Conservation (phyloP, 164 flowering plant species). For the Piper longum region DNA sequence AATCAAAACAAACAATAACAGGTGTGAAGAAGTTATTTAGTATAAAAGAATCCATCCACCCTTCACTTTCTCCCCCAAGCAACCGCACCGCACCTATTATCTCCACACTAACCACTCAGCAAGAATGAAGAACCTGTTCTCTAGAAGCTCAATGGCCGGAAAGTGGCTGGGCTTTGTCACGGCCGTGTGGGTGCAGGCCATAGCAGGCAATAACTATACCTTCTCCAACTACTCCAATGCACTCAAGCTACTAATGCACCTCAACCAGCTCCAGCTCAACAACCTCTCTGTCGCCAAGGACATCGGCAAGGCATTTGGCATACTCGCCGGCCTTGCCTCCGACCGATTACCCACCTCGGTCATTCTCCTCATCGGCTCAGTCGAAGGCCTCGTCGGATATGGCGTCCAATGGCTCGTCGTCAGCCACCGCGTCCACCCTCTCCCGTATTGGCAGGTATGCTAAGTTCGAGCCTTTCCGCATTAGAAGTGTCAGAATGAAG, state of each 20-base stretch:
- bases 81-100: too few relatives aligned
- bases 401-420: constrained; percentile 22
- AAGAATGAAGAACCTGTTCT: background rate
- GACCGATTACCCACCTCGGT: constrained; percentile 47
- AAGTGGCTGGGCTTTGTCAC: constrained; percentile 84
- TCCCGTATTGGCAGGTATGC: constrained; percentile 70
- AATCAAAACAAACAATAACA: too few relatives aligned
- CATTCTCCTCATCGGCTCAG: constrained; percentile 55
- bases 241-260: constrained; percentile 26
- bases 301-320: constrained; percentile 72
- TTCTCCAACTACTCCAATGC: constrained; percentile 38
- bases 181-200: constrained; percentile 79
- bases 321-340: constrained; percentile 65
- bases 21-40: too few relatives aligned
- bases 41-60: too few relatives aligned
- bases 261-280: constrained; percentile 21
- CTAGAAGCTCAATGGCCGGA: constrained; percentile 1
- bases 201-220: constrained; percentile 56
- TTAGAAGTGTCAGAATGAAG: background rate
- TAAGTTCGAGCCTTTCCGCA: background rate
- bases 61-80: too few relatives aligned
- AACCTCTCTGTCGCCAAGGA: constrained; percentile 74
- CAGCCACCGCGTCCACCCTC: constrained; percentile 35
- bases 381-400: constrained; percentile 71
- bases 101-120: background rate